Evolutionary conservation across 257 asterid species (phyloP), one percentile per base, ranked within the genome.

Genomic region (Parsonsia alboflavescens): DNA sequence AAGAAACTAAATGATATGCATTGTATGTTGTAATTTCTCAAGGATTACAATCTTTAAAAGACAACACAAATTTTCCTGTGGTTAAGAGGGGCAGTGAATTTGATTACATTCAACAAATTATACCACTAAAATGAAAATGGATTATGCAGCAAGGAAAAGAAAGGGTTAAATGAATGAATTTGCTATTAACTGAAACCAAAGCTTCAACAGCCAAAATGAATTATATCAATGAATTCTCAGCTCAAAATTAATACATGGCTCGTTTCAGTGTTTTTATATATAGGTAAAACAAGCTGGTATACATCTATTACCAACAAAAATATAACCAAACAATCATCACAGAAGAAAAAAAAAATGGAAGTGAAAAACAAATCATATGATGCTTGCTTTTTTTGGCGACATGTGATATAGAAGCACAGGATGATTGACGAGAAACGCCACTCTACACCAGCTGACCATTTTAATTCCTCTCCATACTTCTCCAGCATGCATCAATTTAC

Each of bases 401-500:
- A 53, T 65, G 78, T 81, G 72, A 77, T 66, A 72, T 57, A 74
- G 80, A 77, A 80, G 80, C 82, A 84, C 79, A 74, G 68, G 79
- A 79, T 59, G 86, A 71, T 71, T 59, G 74, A 78, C 77, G 82
- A 81, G 78, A 83, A 77, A 80, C 72, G 78, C 70, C 7, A 81
- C 79, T 84, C 84, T 84, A 86, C 75, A 85, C 85, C 83, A 82
- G 80, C 73, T 83, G 75, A 71, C 75, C 82, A 17, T 69, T 71
- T 72, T 70, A 75, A 71, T 63, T 57, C 73, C 81, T 80, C 80
- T 68, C 77, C 83, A 75, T 73, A 70, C 22, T 65, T 82, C 84
- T 76, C 79, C 61, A 78, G 79, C 79, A 75, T 62, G 73, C 80
- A 82, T 58, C 86, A 80, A 88, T 85, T 84, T 88, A 88, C 93